phyloP scores from a whole-genome alignment of 2,329 filamentous ascomycete genomes.

The Pseudomassariella vexata region DNA sequence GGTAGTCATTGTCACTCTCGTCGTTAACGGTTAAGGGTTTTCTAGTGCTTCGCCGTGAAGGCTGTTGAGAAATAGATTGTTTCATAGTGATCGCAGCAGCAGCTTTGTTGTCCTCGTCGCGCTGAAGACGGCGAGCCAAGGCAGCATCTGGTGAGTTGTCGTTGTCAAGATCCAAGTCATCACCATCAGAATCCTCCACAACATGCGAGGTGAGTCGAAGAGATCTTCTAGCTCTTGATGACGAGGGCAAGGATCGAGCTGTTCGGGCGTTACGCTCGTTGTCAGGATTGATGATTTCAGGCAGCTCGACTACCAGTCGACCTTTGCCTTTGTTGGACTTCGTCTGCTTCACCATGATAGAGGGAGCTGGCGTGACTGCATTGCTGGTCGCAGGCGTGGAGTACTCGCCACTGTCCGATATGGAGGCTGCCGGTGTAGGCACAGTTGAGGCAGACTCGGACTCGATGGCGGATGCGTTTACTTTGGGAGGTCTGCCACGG shows the following conservation, averaged over 20 bases:
- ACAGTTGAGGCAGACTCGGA: constrained; percentile 27
- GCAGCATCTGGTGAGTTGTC: constrained; percentile 9
- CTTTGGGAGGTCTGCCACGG: constrained; percentile 23
- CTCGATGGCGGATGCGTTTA: constrained; percentile 11
- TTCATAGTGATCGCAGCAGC: constrained; percentile 1
- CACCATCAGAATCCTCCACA: constrained; percentile 18
- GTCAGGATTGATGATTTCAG: constrained; percentile 33
- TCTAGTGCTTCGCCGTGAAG: constrained; percentile 8
- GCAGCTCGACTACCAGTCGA: constrained; percentile 27
- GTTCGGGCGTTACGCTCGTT: constrained; percentile 30
- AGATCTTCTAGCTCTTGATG: constrained; percentile 12
- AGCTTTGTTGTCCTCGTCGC: constrained; percentile 17
- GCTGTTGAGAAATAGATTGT: constrained; percentile 5
- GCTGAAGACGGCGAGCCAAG: constrained; percentile 15
- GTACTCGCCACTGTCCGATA: constrained; percentile 28
- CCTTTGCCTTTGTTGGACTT: constrained; percentile 11
- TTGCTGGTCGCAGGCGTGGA: constrained; percentile 38
- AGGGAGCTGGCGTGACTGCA: constrained; percentile 31
- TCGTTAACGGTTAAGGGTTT: not conserved
- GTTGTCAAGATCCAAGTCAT: constrained; percentile 3
- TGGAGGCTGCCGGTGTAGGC: constrained; percentile 22
- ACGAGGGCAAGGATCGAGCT: too few relatives aligned
- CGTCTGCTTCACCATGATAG: constrained; percentile 13
- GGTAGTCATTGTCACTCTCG: constrained; percentile 4
- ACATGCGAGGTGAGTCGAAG: constrained; percentile 13